Conservation (phyloP, 1,284 basidiomycete genomes). For the Heterobasidion annosum region DNA sequence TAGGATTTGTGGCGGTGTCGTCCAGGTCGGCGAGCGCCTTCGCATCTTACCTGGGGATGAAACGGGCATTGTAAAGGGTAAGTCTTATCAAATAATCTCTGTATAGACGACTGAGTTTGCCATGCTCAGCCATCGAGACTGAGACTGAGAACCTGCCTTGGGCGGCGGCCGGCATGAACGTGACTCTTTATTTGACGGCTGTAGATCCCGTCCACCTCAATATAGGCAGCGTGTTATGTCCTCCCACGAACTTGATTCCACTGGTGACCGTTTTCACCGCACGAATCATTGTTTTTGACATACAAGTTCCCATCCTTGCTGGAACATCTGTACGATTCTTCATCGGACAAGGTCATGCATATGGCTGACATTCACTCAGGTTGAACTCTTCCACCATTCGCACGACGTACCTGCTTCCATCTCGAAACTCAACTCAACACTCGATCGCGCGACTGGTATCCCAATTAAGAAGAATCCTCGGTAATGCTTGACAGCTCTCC, state of each 20-base stretch:
- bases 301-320: slow-evolving; percentile 81
- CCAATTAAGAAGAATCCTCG: slow-evolving; percentile 77
- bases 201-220: slow-evolving; percentile 84
- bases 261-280: slow-evolving; percentile 75
- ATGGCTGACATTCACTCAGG: slow-evolving; percentile 27
- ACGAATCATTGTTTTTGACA: slow-evolving; percentile 91
- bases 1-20: slow-evolving; percentile 79
- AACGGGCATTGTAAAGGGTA: slow-evolving; percentile 76
- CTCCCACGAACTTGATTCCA: slow-evolving; percentile 60
- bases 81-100: slow-evolving; percentile 9
- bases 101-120: slow-evolving; percentile 4
- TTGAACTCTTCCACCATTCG: slow-evolving; percentile 94
- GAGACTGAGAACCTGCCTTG: slow-evolving; percentile 78
- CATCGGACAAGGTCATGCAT: neutral
- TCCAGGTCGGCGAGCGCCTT: slow-evolving; percentile 88
- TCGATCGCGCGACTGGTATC: slow-evolving; percentile 74
- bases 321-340: slow-evolving; percentile 64
- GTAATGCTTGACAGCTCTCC: slow-evolving; percentile 26
- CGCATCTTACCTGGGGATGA: slow-evolving; percentile 91
- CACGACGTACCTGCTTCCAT: slow-evolving; percentile 87
- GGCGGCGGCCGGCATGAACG: slow-evolving; percentile 88
- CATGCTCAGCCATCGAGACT: slow-evolving; percentile 70
- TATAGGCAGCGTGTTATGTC: slow-evolving; percentile 88
- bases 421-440: slow-evolving; percentile 66
- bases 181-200: slow-evolving; percentile 75